Conservation (phyloP, 805 yeast species). For the Kluyveromyces nonfermentans region DNA sequence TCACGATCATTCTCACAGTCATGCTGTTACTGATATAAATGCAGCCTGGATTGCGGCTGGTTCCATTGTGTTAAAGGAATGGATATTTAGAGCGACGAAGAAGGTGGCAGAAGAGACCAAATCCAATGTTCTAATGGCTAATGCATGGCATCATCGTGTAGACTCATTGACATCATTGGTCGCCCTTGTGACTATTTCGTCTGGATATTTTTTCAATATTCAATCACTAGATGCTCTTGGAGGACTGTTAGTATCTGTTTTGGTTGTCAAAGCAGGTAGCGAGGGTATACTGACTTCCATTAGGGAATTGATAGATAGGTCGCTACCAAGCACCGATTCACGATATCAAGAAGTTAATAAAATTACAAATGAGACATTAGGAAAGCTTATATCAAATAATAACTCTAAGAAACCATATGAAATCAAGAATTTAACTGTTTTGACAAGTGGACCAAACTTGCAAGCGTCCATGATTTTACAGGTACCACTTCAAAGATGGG, state of each 20-base stretch:
- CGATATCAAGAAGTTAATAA: conserved; percentile 37
- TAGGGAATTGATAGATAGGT: conserved; percentile 70
- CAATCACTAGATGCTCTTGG: conserved; percentile 90
- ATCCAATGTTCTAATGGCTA: conserved; percentile 86
- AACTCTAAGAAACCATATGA: conserved; percentile 32
- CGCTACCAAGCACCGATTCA: conserved; percentile 43
- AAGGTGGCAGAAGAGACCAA: conserved; percentile 68
- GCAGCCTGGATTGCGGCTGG: conserved; percentile 97
- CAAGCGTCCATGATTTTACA: conserved; percentile 30
- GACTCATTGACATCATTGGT: conserved; percentile 89
- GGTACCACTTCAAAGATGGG: conserved; percentile 39
- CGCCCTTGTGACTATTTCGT: conserved; percentile 78
- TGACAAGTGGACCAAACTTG: conserved; percentile 51
- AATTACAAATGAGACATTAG: conserved; percentile 30
- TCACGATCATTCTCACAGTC: conserved; percentile 29
- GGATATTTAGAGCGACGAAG: conserved; percentile 76
- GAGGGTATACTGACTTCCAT: conserved; percentile 61
- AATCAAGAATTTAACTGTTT: conserved; percentile 36
- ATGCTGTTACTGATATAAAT: conserved; percentile 56
- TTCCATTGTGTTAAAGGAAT: conserved; percentile 78
- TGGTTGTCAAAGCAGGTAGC: conserved; percentile 79
- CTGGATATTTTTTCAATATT: conserved; percentile 68
- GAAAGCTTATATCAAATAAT: conserved; percentile 33
- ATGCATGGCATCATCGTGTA: conserved; percentile 98
- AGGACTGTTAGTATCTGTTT: conserved; percentile 73